Base-by-base conservation (phyloP, 345 rosid species). In the Nasturtium officinale region DNA sequence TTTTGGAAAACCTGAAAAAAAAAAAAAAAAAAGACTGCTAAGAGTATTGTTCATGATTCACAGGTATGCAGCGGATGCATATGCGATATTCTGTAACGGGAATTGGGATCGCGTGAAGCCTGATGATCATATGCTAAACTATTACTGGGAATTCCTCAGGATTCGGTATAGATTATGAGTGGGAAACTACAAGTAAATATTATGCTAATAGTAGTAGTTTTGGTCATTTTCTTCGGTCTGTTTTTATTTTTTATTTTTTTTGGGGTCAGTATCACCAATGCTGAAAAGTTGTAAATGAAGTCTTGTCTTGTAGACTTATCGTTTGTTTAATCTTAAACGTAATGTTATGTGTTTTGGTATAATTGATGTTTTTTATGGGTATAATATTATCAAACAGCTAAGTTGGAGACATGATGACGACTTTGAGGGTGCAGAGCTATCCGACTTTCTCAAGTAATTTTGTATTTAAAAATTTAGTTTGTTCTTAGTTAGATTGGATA, bases 41-140 rank as follows among this genome's bases (percentile, higher is more conserved):
- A 45, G 9, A 42, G 48, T 58, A 43, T n/a, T 47, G 15, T 13
- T 57, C 46, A 25, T 47, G 37, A 59, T 48, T 47, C 20, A 56
- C 78, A 90, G 95, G 86, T 91, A 92, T 66, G 96, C 89, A 43
- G 98, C 92, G 4, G 98, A 90, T 68, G 96, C 98, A 1, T 86
- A 88, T 78, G 96, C 96, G 2, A 92, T 92, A 72, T 92, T 92
- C 73, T 92, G 98, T 72, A 84, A 88, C 1, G 96, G 98, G 11
- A 92, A 78, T 70, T 90, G 94, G 90, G 74, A 90, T 46, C 78
- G 71, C 12, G 92, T 92, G 72, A 65, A 9, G 32, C 96, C 98
- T 17, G 53, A 10, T 9, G 96, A 90, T 83, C 86, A 83, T 82
- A 88, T 76, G 91, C 83, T 92, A 67, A 82, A 83, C 74, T 55